These are phyloP conservation scores for Chara braunii DNA, from an alignment of 139 green algal species.

Conservation along the genomic window DNA sequence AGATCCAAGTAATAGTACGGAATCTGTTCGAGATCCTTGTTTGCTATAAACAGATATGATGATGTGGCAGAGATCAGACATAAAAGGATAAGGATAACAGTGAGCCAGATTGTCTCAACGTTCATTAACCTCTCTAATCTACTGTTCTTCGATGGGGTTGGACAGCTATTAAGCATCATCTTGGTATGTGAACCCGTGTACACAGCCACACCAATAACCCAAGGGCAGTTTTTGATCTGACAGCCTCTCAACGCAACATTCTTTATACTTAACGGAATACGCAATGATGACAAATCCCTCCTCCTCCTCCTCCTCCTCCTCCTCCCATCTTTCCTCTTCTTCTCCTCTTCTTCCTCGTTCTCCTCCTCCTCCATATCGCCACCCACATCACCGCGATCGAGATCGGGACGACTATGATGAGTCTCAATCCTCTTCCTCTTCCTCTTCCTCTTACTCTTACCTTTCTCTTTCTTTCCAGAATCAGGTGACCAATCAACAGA, in stretches of 20 bases:
- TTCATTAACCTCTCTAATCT: conserved; percentile 39
- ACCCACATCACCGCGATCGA: no score
- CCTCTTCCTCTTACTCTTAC: no score
- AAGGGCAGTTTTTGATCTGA: conserved; percentile 68
- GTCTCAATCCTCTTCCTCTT: no score
- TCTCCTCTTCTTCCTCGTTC: no score
- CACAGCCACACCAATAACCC: conserved; percentile 66
- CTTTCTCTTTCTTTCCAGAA: no score
- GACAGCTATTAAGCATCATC: conserved; percentile 62
- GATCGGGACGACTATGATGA: no score
- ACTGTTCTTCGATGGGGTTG: conserved; percentile 56
- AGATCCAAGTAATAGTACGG: conserved; percentile 28
- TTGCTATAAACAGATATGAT: conserved; percentile 15
- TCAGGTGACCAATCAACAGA: no score
- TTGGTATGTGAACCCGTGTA: conserved; percentile 82
- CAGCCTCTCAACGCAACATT: conserved; percentile 44
- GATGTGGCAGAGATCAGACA: conserved; percentile 23
- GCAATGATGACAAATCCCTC: no score
- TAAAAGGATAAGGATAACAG: conserved; percentile 44
- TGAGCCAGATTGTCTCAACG: conserved; percentile 35
- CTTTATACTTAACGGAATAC: conserved; percentile 6
- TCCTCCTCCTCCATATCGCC: no score
- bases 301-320: neutral
- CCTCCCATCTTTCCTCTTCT: neutral
- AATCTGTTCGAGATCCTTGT: conserved; percentile 9